These are phyloP conservation scores for Blastobotrys apis DNA, from an alignment of 1,139 yeast genomes.

Conservation along the genomic window DNA sequence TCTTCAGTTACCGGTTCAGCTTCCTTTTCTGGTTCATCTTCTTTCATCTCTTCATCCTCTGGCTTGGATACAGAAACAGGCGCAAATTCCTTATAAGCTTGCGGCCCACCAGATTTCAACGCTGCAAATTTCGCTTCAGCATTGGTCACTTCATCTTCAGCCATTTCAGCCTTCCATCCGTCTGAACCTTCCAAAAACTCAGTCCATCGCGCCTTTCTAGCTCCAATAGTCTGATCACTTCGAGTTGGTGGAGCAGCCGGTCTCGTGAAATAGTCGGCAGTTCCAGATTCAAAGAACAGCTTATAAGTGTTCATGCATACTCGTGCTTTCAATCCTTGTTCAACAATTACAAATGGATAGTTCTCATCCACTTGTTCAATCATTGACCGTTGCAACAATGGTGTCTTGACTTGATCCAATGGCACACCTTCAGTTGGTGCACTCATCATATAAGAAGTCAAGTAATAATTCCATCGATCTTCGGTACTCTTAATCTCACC, in stretches of 20 bases:
- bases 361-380: slow-evolving; percentile 62
- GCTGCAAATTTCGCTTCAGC: slow-evolving; percentile 32
- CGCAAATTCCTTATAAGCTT: slow-evolving; percentile 15
- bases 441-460: slow-evolving; percentile 88
- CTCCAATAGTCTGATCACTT: slow-evolving; percentile 20
- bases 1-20: not conserved
- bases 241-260: slow-evolving; percentile 17
- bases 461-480: slow-evolving; percentile 86
- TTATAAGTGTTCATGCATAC: slow-evolving; percentile 76
- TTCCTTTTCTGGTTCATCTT: slow-evolving; percentile 4
- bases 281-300: slow-evolving; percentile 74
- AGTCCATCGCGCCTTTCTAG: slow-evolving; percentile 24
- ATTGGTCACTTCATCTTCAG: slow-evolving; percentile 21
- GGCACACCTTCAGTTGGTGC: slow-evolving; percentile 97
- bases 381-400: slow-evolving; percentile 30
- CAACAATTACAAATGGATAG: slow-evolving; percentile 40
- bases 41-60: slow-evolving; percentile 14
- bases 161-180: slow-evolving; percentile 35
- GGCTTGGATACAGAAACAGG: slow-evolving; percentile 20
- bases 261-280: slow-evolving; percentile 71
- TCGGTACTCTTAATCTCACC: slow-evolving; percentile 71
- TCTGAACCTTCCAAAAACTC: slow-evolving; percentile 32
- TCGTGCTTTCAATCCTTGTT: slow-evolving; percentile 74
- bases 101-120: slow-evolving; percentile 29
- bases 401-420: slow-evolving; percentile 40